Conservation (phyloP, 164 flowering plant genomes). For the Liriodendron chinense region DNA sequence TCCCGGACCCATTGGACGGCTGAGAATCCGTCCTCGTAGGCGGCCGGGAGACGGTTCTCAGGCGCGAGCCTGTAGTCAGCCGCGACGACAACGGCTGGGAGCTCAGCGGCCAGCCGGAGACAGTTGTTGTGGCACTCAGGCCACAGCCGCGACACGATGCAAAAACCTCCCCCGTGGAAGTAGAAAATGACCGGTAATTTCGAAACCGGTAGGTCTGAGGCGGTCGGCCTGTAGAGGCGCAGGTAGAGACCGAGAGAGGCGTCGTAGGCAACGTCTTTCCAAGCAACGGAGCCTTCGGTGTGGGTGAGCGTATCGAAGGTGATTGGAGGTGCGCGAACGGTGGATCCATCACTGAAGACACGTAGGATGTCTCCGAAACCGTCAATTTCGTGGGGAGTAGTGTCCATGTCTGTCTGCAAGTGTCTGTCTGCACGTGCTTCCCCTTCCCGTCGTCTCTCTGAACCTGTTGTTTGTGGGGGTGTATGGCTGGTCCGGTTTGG, state of each 20-base stretch:
- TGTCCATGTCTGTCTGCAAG: background rate
- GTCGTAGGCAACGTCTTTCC: constrained; percentile 59
- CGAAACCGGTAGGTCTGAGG: constrained; percentile 4
- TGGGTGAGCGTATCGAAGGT: constrained; percentile 43
- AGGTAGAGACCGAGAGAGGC: constrained; percentile 38
- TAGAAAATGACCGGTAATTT: constrained; percentile 61
- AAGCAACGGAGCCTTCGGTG: constrained; percentile 61
- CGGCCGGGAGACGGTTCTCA: constrained; percentile 72
- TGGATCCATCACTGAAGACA: constrained; percentile 66
- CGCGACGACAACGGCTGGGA: constrained; percentile 51
- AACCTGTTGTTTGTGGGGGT: too few species aligned
- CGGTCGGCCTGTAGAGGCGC: constrained; percentile 64
- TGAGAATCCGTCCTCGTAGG: constrained; percentile 53
- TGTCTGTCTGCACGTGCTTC: too few species aligned
- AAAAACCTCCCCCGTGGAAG: constrained; percentile 83
- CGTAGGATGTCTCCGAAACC: constrained; percentile 62
- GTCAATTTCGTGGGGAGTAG: constrained; percentile 42
- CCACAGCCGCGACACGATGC: constrained; percentile 68
- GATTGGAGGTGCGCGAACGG: constrained; percentile 44
- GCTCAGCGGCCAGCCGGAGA: constrained; percentile 43
- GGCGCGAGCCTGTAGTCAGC: constrained; percentile 80
- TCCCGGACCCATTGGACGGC: constrained; percentile 64
- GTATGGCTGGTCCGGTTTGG: too few species aligned
- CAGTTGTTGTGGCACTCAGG: constrained; percentile 71
- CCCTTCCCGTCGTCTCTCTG: too few species aligned